Percentiles rank a stretch among this genome's conserved stretches.
These are phyloP conservation scores for Trifolium dubium DNA, from an alignment of 306 rosid genomes.

Conservation along the genomic window DNA sequence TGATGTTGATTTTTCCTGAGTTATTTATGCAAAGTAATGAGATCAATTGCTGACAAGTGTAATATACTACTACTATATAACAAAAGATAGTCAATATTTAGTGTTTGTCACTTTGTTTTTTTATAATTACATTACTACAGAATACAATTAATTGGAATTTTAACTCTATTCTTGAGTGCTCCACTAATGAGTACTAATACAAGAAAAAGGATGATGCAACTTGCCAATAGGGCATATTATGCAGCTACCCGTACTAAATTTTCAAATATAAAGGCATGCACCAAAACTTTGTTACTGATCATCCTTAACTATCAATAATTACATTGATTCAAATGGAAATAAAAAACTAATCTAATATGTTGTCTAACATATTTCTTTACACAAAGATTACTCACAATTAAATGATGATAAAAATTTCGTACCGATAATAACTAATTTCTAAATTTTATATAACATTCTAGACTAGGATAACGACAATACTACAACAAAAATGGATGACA, in stretches of 20 bases:
- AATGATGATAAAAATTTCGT: no score
- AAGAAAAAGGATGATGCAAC: constrained; percentile 34
- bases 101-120: constrained; percentile 42
- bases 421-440: no score
- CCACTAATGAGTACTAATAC: constrained; percentile 37
- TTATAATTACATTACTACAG: constrained; percentile 28
- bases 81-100: constrained; percentile 40
- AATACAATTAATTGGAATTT: constrained; percentile 17
- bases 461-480: no score
- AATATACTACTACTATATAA: background rate
- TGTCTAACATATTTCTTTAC: no score
- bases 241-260: background rate
- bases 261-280: background rate
- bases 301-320: no score
- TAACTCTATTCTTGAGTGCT: constrained; percentile 47
- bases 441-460: no score
- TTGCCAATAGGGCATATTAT: constrained; percentile 29
- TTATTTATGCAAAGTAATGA: constrained; percentile 45
- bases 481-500: no score
- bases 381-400: no score
- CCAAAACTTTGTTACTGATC: background rate
- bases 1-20: constrained; percentile 29
- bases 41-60: constrained; percentile 51
- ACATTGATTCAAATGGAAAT: no score
- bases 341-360: no score